Evolutionary conservation across 1,284 basidiomycete species (phyloP), one percentile per base, ranked within the genome.

Genomic region (Singerocomus inundabilis): DNA sequence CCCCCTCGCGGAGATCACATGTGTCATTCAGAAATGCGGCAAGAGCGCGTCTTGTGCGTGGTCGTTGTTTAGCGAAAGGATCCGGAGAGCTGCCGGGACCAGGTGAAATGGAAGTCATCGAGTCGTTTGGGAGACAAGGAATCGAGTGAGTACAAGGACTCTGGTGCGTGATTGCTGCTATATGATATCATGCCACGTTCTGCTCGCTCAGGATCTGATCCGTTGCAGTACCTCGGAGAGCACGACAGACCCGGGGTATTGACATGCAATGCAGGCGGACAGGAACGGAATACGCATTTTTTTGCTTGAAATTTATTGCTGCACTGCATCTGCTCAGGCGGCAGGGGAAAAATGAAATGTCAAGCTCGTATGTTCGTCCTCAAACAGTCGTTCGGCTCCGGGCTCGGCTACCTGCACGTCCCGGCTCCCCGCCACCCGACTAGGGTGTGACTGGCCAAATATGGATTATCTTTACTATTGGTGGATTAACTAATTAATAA

Each of bases 251-350:
- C 41, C 56, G 46, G 56, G 32, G 28, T 28, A 39, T 21, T 16
- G 29, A 42, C 44, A 45, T 50, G 61, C 64, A 61, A 53, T 63
- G 60, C 61, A 18, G 29, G 42, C 38, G 44, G 53, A 50, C 13
- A 54, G 33, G 26, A 24, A 40, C 48, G 29, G 47, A 57, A 61
- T 58, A 48, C 52, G 50, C 47, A 7, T 39, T 51, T 21, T 21
- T 48, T 51, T 32, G 24, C 42, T 35, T 48, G 26, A 43, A 37
- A 50, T 48, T 45, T 29, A 35, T 41, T 42, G 29, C 34, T 25
- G 54, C 67, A 64, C 49, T 38, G 63, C 56, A 64, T 60, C n/a
- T 35, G 48, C 44, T 37, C 48, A 41, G 24, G 48, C 31, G 6
- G 41, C 48, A 43, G 39, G 49, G 51, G 39, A 48, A 18, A 46